Percentiles rank a stretch among this genome's conserved stretches.
Conservation (phyloP, 495 filamentous ascomycete genomes). For the Neurospora sp. region DNA sequence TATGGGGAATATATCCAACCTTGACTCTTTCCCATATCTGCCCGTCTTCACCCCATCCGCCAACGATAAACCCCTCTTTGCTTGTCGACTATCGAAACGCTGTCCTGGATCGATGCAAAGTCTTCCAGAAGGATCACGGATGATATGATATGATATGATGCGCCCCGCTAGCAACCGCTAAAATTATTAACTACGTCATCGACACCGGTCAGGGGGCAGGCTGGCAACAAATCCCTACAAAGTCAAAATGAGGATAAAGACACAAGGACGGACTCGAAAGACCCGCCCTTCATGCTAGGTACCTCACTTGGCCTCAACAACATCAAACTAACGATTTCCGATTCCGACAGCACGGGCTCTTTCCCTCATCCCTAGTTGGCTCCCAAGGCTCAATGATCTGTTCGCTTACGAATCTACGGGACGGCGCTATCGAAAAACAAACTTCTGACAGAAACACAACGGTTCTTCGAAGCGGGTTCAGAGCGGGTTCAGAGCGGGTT, state of each 20-base stretch:
- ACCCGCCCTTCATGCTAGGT: neutral
- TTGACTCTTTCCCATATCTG: neutral
- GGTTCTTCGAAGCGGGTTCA: neutral
- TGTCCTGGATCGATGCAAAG: neutral
- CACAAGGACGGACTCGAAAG: neutral
- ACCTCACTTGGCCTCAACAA: neutral
- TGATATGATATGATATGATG: neutral
- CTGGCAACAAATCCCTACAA: neutral
- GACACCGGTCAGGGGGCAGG: neutral
- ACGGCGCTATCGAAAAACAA: neutral
- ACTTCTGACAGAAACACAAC: neutral
- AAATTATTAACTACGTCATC: neutral
- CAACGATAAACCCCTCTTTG: neutral
- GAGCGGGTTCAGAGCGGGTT: neutral
- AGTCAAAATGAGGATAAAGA: constrained; percentile 4
- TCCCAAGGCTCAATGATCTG: neutral
- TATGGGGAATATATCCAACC: neutral
- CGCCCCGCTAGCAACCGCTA: neutral
- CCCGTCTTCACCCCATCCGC: neutral
- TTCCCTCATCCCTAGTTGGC: neutral
- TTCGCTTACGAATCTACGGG: neutral
- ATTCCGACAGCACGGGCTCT: constrained; percentile 7
- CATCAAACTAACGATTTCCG: constrained; percentile 7
- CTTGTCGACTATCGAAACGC: neutral
- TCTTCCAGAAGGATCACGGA: neutral